Percentiles rank a stretch among this genome's conserved stretches.
Conservation (phyloP, 192 early-diverging fungal species). For the Coemansia sp. region DNA sequence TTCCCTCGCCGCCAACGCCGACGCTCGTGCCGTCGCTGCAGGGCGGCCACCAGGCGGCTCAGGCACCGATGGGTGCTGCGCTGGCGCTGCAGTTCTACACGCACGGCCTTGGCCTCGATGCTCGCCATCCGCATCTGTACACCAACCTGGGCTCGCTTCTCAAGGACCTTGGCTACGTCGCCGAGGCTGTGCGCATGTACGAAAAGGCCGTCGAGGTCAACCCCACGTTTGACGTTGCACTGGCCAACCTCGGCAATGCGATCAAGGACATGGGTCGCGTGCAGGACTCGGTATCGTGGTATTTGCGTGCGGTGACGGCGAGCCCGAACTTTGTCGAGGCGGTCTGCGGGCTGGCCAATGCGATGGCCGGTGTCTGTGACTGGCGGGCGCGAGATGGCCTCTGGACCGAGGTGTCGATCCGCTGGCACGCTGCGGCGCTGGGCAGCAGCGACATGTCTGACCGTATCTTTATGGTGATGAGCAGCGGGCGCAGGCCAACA, state of each 20-base stretch:
- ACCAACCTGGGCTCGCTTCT: conserved; percentile 91
- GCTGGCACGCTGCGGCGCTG: conserved; percentile 18
- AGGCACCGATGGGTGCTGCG: conserved; percentile 67
- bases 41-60: conserved; percentile 42
- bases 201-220: conserved; percentile 82
- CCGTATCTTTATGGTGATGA: conserved; percentile 42
- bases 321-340: conserved; percentile 92
- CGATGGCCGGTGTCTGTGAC: conserved; percentile 82
- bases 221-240: conserved; percentile 85
- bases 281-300: conserved; percentile 83
- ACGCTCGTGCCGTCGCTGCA: conserved; percentile 51
- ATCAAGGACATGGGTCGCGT: conserved; percentile 89
- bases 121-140: conserved; percentile 82
- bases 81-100: conserved; percentile 84
- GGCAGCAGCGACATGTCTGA: conserved; percentile 24
- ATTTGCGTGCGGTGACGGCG: conserved; percentile 73
- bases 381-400: conserved; percentile 80
- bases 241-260: conserved; percentile 91
- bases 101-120: conserved; percentile 77
- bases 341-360: conserved; percentile 86
- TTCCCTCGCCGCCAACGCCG: conserved; percentile 56
- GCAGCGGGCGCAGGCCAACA: conserved; percentile 27
- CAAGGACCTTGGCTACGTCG: conserved; percentile 83
- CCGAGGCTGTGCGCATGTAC: conserved; percentile 85
- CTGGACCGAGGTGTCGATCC: conserved; percentile 26